Evolutionary conservation across 2,329 filamentous ascomycete species (phyloP), one percentile per base, ranked within the genome.

Genomic region (Clathrospora elynae): DNA sequence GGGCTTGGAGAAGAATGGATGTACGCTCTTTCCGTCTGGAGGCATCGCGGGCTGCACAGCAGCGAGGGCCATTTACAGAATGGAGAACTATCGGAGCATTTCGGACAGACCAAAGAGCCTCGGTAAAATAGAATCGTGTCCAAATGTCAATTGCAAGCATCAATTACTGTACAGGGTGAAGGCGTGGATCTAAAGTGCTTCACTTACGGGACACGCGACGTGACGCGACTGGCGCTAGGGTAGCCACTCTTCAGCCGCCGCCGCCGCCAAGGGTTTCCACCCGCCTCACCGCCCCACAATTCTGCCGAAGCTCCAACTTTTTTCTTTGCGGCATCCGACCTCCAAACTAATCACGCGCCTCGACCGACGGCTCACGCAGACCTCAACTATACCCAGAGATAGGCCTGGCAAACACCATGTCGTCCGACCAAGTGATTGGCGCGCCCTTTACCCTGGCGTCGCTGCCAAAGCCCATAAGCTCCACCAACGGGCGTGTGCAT

Each of bases 401-500:
- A 50, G 42, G 49, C 57, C 61, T 60, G 63, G 56, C 57, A 59
- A 62, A 55, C 46, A 53, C 8, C 44, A 71, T 71, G 68, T 66
- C 68, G 58, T 64, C 52, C 38, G 52, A 57, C 32, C 59, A 60
- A 49, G 60, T 66, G 48, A 68, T 71, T 49, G 68, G 67, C 40
- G 54, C 65, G 12, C 67, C 68, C 1, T 70, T 74, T 38, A 72
- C 69, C 10, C 59, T 78, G 46, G 72, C 73, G 9, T 66, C 72
- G 13, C 62, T 78, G 35, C 68, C 75, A 16, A 70, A 67, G 46
- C 73, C 75, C 2, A 63, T 76, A 17, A 64, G 72, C 43, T 54
- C 63, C 3, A 58, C 62, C 20, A 58, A 69, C 41, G 75, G 74
- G 30, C 69, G 62, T 32, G 68, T 68, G 4, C 67, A 71, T 36